Base-by-base conservation (phyloP, 495 filamentous ascomycete genomes). In the Penicillium nucicola region DNA sequence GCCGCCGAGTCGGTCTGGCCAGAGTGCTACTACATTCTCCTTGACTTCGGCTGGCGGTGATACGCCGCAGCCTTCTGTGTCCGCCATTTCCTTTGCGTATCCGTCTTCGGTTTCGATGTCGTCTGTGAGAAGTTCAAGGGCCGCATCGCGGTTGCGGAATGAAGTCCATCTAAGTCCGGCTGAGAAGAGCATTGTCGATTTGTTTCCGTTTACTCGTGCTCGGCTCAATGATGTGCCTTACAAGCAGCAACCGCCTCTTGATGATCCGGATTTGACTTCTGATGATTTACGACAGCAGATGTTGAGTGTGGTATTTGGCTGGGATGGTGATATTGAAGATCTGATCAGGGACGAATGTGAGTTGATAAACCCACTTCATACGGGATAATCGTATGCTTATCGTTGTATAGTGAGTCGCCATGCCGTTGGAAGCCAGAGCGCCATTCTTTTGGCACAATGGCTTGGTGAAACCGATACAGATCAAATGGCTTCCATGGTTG, bases 241-340 rank as follows among this genome's bases (percentile, higher is more conserved):
- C 64, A 83, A 84, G 59, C 77, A 84, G 35, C 78, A 85, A 2
- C 75, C 80, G 15, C 75, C 78, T 13, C 59, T 82, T 23, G 85
- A 89, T 50, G 79, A 86, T 50, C 61, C 72, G 5, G 76, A 79
- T 34, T 65, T 93, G 22, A 92, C 87, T 2, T 84, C 92, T 20
- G 87, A 97, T 63, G 86, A 93, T 56, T 79, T 96, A 33, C 85
- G 92, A 41, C 82, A 79, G 32, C 89, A 96, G 69, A 97, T 97
- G 95, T 75, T 98, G 15, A 89, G 82, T 62, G 86, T 89, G 23
- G 90, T 98, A 1, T 98, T 98, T 72, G 95, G 93, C 9, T 97
- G 92, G 90, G 84, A 90, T 48, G 86, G 86, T 42, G 90, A 96
- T 60, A 84, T 90, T 43, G 81, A 91, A 42, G 84, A 82, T 32